phyloP scores from a whole-genome alignment of 257 asterid genomes.

The Solanum dulcamara region DNA sequence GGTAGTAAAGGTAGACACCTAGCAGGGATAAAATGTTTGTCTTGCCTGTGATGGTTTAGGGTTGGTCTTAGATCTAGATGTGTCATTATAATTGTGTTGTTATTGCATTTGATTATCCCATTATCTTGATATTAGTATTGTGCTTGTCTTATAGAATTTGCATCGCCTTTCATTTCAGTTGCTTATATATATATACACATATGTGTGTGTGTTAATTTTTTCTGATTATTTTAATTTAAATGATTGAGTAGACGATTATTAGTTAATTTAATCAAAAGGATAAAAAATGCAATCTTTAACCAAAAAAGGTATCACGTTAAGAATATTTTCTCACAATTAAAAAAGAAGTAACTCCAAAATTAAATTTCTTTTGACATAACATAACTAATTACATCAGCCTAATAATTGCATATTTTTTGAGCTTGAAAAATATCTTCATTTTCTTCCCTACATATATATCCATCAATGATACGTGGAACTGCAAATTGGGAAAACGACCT shows the following conservation, averaged over 20 bases:
- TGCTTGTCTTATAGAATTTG: too few relatives aligned
- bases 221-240: too few relatives aligned
- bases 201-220: too few relatives aligned
- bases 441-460: background rate
- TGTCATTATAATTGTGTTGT: too few relatives aligned
- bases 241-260: background rate
- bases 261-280: background rate
- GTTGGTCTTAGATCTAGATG: too few relatives aligned
- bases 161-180: too few relatives aligned
- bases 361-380: background rate
- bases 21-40: too few relatives aligned
- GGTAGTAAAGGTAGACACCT: too few relatives aligned
- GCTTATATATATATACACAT: too few relatives aligned
- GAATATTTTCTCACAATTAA: background rate
- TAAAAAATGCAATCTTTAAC: background rate
- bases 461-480: background rate
- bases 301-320: background rate
- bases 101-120: too few relatives aligned
- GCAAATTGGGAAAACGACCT: background rate
- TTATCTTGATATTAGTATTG: too few relatives aligned
- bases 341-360: background rate
- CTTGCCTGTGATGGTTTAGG: too few relatives aligned
- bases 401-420: background rate
- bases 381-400: background rate
- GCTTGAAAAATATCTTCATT: background rate